Evolutionary conservation across 163 green algal species (phyloP).

Genomic region (Volvox carteri): DNA sequence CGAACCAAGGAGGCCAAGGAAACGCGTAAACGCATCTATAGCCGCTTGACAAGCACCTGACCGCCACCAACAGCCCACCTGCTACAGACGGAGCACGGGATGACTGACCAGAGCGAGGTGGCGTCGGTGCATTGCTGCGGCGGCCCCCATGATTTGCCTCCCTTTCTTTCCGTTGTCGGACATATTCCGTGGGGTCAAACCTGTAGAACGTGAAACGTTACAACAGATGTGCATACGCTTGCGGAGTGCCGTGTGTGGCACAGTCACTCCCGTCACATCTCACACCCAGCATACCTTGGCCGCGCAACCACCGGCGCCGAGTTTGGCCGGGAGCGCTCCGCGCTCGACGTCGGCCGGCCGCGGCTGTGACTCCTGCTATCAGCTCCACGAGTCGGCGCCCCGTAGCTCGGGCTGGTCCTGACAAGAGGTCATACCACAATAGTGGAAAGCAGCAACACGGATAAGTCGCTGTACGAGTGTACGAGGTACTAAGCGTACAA

Average conservation of each 20-base stretch:
- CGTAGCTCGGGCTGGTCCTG: slow-evolving; percentile 39
- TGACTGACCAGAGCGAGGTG: slow-evolving; percentile 38
- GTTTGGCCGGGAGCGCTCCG: slow-evolving; percentile 54
- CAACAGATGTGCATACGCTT: neutral
- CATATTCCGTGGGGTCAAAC: slow-evolving; percentile 84
- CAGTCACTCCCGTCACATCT: neutral
- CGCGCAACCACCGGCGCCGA: slow-evolving; percentile 34
- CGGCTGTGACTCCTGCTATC: slow-evolving; percentile 48
- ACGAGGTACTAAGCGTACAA: neutral
- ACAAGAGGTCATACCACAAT: neutral
- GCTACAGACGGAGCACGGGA: slow-evolving; percentile 41
- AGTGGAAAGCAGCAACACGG: neutral
- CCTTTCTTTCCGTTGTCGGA: slow-evolving; percentile 70
- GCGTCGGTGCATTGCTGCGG: slow-evolving; percentile 59
- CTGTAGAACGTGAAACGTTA: neutral
- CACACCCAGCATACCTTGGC: slow-evolving; percentile 12
- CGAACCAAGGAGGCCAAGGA: too few relatives aligned
- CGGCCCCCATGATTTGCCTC: neutral
- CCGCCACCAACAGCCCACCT: neutral
- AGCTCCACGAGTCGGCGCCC: neutral
- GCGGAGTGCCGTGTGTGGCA: neutral
- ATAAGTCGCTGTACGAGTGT: neutral
- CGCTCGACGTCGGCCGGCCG: slow-evolving; percentile 39
- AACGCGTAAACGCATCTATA: too few relatives aligned
- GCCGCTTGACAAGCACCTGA: neutral